Evolutionary conservation across 192 early-diverging fungal species (phyloP).

Genomic region (Dimargaris verticillata): DNA sequence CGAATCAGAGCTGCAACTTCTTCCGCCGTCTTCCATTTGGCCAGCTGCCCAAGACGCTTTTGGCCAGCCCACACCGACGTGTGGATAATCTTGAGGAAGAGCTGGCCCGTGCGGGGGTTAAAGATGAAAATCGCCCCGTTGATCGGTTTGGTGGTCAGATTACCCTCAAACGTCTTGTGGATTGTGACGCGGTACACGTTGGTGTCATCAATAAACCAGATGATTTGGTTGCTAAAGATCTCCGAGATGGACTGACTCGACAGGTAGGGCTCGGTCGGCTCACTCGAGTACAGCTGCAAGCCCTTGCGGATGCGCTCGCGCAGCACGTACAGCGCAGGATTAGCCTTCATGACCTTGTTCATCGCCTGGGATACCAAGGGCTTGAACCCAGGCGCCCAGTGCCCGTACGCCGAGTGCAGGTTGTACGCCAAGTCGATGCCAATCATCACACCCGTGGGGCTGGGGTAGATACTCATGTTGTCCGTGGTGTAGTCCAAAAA

Average conservation of each 20-base stretch:
- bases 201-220: constrained; percentile 99
- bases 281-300: constrained; percentile 93
- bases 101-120: constrained; percentile 95
- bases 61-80: constrained; percentile 98
- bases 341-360: constrained; percentile 99
- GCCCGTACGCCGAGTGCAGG: constrained; percentile 83
- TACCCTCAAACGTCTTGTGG: constrained; percentile 99
- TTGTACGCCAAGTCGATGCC: constrained; percentile 97
- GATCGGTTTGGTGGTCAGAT: constrained; percentile 94
- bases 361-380: constrained; percentile 92
- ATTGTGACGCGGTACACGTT: constrained; percentile 99
- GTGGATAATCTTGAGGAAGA: constrained; percentile 99
- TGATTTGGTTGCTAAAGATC: constrained; percentile 94
- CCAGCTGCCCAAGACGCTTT: constrained; percentile 96
- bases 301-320: constrained; percentile 98
- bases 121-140: constrained; percentile 99
- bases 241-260: constrained; percentile 90
- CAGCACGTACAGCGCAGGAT: constrained; percentile 90
- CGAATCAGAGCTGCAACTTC: constrained; percentile 98
- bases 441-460: constrained; percentile 90
- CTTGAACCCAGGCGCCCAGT: constrained; percentile 99
- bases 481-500: constrained; percentile 97
- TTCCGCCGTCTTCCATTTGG: constrained; percentile 99
- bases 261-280: constrained; percentile 95
- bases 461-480: constrained; percentile 99